Conservation (phyloP, 257 asterid genomes). For the Nemophila menziesii region DNA sequence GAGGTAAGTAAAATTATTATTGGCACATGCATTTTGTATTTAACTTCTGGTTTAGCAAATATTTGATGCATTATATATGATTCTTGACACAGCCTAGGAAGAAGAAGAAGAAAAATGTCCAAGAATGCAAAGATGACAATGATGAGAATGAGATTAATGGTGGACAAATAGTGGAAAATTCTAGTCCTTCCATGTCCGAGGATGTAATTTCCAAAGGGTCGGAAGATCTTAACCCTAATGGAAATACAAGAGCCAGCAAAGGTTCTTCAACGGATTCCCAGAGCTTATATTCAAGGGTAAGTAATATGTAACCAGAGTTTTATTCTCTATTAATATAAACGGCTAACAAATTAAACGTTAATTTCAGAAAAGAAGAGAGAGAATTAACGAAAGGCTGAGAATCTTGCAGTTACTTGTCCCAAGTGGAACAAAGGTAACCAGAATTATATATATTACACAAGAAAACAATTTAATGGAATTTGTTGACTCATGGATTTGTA, state of each 20-base stretch:
- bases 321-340: too few relatives aligned
- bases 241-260: conserved; percentile 45
- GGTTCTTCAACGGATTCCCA: conserved; percentile 80
- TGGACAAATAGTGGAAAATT: conserved; percentile 24
- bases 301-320: too few relatives aligned
- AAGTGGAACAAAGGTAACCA: conserved; percentile 63
- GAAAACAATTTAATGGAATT: too few relatives aligned
- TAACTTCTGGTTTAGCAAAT: too few relatives aligned
- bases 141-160: conserved; percentile 22
- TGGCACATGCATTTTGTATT: too few relatives aligned
- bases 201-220: conserved; percentile 28
- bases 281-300: conserved; percentile 86
- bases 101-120: conserved; percentile 5
- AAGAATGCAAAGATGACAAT: neutral
- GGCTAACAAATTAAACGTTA: too few relatives aligned
- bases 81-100: conserved; percentile 24
- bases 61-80: conserved; percentile 11
- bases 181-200: conserved; percentile 39
- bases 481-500: neutral
- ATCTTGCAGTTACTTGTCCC: conserved; percentile 82
- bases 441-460: too few relatives aligned
- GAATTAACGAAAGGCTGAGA: conserved; percentile 69
- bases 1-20: conserved; percentile 50
- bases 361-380: conserved; percentile 73
- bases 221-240: conserved; percentile 23